Conservation (phyloP, 345 rosid species). For the Eucalyptus sp. region DNA sequence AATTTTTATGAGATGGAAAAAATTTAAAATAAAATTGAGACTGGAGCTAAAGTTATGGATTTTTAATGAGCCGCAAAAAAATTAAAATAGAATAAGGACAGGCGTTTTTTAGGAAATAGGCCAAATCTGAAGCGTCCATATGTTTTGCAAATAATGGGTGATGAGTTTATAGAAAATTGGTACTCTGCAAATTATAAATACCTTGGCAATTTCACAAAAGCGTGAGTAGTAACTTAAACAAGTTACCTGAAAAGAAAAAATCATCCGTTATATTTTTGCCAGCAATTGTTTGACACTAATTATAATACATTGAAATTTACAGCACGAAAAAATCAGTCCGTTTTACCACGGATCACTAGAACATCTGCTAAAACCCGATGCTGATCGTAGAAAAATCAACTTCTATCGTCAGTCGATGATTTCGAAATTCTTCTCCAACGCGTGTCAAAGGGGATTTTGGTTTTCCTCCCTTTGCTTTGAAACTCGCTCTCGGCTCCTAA, state of each 20-base stretch:
- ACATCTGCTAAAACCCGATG: not conserved
- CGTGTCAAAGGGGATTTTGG: not conserved
- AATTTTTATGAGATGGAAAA: not conserved
- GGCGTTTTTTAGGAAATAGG: not conserved
- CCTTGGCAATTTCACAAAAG: not conserved
- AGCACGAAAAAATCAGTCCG: not conserved
- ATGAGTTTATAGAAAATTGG: not conserved
- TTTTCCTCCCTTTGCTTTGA: not conserved
- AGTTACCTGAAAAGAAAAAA: not conserved
- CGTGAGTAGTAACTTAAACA: not conserved
- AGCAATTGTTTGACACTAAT: not conserved
- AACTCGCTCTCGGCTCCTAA: not conserved
- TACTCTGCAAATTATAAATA: not conserved
- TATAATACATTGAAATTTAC: not conserved
- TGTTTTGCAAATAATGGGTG: not conserved
- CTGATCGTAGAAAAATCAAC: not conserved
- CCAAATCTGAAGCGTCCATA: not conserved
- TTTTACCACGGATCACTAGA: not conserved
- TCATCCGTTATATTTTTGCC: not conserved
- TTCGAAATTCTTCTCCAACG: not conserved
- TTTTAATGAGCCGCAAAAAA: not conserved
- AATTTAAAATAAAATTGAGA: not conserved
- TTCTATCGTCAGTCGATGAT: not conserved
- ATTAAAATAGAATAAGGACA: not conserved
- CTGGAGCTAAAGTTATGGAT: not conserved